Evolutionary conservation across 2,329 filamentous ascomycete genomes (phyloP).

Genomic region (Esteya vermicola): DNA sequence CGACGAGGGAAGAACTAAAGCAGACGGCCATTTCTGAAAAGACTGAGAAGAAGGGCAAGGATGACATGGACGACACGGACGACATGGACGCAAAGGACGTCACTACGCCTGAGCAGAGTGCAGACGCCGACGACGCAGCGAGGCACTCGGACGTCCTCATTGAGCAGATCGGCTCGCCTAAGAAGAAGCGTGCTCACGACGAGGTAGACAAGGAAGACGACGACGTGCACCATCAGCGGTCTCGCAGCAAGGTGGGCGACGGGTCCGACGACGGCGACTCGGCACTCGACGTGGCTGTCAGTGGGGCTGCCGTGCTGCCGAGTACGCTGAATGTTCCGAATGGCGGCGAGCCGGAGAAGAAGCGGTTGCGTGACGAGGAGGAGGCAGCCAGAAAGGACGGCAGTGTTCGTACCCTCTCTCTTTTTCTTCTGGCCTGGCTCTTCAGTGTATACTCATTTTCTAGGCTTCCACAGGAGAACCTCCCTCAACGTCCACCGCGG

Average conservation of each 20-base stretch:
- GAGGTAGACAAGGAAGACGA: conserved; percentile 38
- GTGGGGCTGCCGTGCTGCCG: conserved; percentile 1
- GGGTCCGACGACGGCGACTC: conserved; percentile 14
- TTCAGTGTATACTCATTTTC: neutral
- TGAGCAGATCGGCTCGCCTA: conserved; percentile 43
- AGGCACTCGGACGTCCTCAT: conserved; percentile 22
- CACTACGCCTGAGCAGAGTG: conserved; percentile 54
- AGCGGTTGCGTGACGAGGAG: conserved; percentile 40
- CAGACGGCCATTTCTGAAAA: conserved; percentile 48
- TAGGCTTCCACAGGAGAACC: conserved; percentile 2
- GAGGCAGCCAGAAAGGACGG: conserved; percentile 17
- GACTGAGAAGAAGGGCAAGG: conserved; percentile 10
- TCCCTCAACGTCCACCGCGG: conserved; percentile 34
- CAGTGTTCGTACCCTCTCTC: neutral
- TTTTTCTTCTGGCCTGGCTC: neutral
- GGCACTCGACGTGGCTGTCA: neutral
- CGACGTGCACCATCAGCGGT: conserved; percentile 20
- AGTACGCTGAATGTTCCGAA: neutral
- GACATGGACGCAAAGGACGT: conserved; percentile 34
- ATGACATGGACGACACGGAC: conserved; percentile 11
- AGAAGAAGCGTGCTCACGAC: conserved; percentile 51
- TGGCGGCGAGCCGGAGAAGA: conserved; percentile 44
- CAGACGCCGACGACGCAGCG: conserved; percentile 39
- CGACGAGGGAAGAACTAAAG: conserved; percentile 48
- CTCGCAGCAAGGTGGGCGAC: conserved; percentile 26